These are phyloP conservation scores for Thecaphora thlaspeos DNA, from an alignment of 1,284 basidiomycete genomes.

Conservation along the genomic window DNA sequence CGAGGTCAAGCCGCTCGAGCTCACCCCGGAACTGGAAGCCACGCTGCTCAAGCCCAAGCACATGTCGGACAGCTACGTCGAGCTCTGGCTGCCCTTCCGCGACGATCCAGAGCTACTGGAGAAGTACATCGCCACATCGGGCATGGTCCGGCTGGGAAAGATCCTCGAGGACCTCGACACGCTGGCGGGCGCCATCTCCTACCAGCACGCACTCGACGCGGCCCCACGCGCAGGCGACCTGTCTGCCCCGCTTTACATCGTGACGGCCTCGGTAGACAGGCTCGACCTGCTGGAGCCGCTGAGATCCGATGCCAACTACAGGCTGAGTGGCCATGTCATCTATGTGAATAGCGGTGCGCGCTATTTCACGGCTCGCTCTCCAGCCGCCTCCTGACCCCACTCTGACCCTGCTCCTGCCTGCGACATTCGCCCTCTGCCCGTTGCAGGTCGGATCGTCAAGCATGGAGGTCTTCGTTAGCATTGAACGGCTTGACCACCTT, in stretches of 20 bases:
- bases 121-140: slow-evolving; percentile 56
- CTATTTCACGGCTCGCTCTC: no score
- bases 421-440: no score
- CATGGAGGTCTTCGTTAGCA: slow-evolving; percentile 58
- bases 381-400: no score
- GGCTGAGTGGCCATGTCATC: slow-evolving; percentile 41
- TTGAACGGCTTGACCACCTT: slow-evolving; percentile 49
- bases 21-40: slow-evolving; percentile 14
- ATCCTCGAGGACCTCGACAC: slow-evolving; percentile 59
- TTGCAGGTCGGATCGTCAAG: slow-evolving; percentile 51
- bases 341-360: slow-evolving; percentile 11
- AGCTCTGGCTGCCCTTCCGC: slow-evolving; percentile 55
- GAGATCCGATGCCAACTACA: slow-evolving; percentile 37
- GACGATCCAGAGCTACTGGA: slow-evolving; percentile 50
- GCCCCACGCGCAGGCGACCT: slow-evolving; percentile 39
- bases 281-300: slow-evolving; percentile 45
- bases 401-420: neutral
- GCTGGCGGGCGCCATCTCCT: slow-evolving; percentile 55
- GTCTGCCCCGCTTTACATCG: slow-evolving; percentile 56
- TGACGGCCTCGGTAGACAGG: slow-evolving; percentile 59
- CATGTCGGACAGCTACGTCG: slow-evolving; percentile 56
- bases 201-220: slow-evolving; percentile 57
- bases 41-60: slow-evolving; percentile 37
- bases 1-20: neutral
- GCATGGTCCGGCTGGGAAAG: slow-evolving; percentile 56